Percentiles rank a stretch among this genome's conserved stretches.
phyloP scores from a whole-genome alignment of 2,329 filamentous ascomycete species.

The Chalaropsis ovoidea region DNA sequence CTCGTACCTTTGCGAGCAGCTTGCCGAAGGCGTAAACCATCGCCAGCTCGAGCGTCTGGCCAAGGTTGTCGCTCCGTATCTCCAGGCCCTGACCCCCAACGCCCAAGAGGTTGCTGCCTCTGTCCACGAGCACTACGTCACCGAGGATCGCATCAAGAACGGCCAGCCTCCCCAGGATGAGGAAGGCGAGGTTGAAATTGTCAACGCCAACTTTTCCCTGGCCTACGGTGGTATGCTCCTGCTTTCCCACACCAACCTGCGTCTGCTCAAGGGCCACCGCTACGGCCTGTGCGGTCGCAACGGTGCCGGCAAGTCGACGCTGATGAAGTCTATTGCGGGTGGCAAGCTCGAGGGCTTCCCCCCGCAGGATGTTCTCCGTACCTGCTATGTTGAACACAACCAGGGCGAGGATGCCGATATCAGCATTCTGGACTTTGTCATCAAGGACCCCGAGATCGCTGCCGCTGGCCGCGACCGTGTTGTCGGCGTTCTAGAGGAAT shows the following conservation, averaged over 20 bases:
- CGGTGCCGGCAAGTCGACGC: constrained; percentile 95
- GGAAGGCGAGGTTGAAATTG: constrained; percentile 87
- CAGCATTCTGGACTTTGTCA: constrained; percentile 85
- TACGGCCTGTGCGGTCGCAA: constrained; percentile 97
- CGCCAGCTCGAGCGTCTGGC: constrained; percentile 66
- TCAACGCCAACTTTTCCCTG: constrained; percentile 94
- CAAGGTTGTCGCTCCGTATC: constrained; percentile 60
- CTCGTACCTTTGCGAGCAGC: constrained; percentile 70
- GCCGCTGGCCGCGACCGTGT: constrained; percentile 72
- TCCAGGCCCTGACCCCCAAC: constrained; percentile 58
- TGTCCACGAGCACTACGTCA: constrained; percentile 67
- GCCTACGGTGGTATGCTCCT: constrained; percentile 97
- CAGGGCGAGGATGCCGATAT: constrained; percentile 96
- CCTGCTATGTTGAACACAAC: constrained; percentile 98
- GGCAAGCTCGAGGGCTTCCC: constrained; percentile 98
- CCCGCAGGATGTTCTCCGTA: constrained; percentile 79
- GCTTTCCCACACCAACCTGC: constrained; percentile 88
- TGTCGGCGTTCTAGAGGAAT: constrained; percentile 71
- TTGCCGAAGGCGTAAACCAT: constrained; percentile 78
- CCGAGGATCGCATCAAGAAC: constrained; percentile 78
- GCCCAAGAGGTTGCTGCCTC: constrained; percentile 56
- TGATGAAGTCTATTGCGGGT: constrained; percentile 92
- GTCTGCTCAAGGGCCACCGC: constrained; percentile 88
- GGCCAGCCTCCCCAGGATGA: constrained; percentile 78
- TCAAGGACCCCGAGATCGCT: constrained; percentile 78